A percentile compares a stretch with the other conserved stretches of the same genome.
These are phyloP conservation scores for Ogataea ganodermae DNA, from an alignment of 805 yeast genomes.

Conservation along the genomic window DNA sequence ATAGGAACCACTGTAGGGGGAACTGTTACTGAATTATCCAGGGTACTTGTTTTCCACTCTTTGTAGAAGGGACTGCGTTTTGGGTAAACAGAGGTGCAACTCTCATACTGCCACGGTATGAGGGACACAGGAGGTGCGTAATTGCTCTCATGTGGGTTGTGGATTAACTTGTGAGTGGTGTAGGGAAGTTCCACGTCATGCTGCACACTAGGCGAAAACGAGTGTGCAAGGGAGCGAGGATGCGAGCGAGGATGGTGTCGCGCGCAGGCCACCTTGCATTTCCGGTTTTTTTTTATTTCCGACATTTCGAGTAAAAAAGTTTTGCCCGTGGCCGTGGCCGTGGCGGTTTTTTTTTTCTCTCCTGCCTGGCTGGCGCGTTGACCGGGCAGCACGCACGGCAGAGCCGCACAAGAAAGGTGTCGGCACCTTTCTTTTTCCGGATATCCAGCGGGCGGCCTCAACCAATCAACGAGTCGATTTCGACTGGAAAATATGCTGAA, in stretches of 20 bases:
- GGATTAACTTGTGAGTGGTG: background rate
- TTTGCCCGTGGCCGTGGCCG: background rate
- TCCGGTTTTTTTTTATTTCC: background rate
- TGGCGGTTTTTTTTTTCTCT: background rate
- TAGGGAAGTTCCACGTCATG: background rate
- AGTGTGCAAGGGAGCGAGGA: too few species aligned
- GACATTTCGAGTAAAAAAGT: conserved; percentile 1
- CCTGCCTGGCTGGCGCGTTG: background rate
- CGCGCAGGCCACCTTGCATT: background rate
- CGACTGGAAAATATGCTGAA: conserved; percentile 7
- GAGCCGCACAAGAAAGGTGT: conserved; percentile 5
- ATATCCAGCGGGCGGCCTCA: conserved; percentile 2
- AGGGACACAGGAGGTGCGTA: too few species aligned
- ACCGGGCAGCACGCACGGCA: background rate
- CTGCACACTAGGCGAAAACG: background rate
- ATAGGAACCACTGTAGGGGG: background rate
- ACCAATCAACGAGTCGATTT: conserved; percentile 18
- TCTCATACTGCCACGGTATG: too few species aligned
- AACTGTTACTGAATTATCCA: background rate
- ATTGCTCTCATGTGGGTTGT: background rate
- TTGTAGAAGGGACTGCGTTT: background rate
- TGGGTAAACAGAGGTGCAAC: background rate
- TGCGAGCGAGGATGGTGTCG: background rate
- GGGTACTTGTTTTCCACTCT: background rate
- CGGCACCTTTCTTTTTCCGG: conserved; percentile 10